Base-by-base conservation (phyloP, 345 rosid genomes). In the Salix dunnii region DNA sequence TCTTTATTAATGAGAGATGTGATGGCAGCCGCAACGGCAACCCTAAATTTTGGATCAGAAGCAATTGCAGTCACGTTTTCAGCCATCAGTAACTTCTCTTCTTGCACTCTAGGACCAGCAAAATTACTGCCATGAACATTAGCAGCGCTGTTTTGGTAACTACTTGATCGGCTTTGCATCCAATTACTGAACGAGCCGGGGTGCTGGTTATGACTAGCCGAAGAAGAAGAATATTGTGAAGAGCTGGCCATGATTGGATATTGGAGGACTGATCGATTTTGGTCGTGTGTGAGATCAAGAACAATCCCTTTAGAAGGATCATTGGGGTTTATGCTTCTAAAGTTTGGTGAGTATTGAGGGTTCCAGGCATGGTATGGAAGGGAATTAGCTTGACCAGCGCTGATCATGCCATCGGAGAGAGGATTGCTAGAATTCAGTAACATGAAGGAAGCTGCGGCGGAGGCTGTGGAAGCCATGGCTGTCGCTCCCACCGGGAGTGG, bases 401-500 rank as follows among this genome's bases (percentile, higher is more conserved):
- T 71, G 46, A 68, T 20, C 67, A 66, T 63, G 67, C 72, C 69
- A 18, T 79, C 67, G 6, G 85, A 67, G 66, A 78, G 68, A 55
- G 77, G 78, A 66, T 76, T 81, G 42, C 78, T 77, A 25, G 94
- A 81, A 80, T 90, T 87, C 0, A 86, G 25, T 55, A 89, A 51
- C 82, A 84, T 77, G 51, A 86, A 86, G 51, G 94, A 89, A 71
- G 89, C 73, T 27, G 90, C 80, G 1, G 86, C 67, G 2, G 91
- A 78, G 20, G 91, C 78, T 1, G 89, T 86, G 8, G 91, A 85
- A 43, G 91, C 89, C 91, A 86, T 88, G 69, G 89, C 86, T 7
- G 89, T 85, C 69, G 89, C 88, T 7, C 91, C 91, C 18, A 86
- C 89, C 0, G 91, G 89, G 17, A 88, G 87, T n/a, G 91, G 88